These are phyloP conservation scores for Chaetoscypha palmicola DNA, from an alignment of 2,329 filamentous ascomycete genomes.

Conservation along the genomic window DNA sequence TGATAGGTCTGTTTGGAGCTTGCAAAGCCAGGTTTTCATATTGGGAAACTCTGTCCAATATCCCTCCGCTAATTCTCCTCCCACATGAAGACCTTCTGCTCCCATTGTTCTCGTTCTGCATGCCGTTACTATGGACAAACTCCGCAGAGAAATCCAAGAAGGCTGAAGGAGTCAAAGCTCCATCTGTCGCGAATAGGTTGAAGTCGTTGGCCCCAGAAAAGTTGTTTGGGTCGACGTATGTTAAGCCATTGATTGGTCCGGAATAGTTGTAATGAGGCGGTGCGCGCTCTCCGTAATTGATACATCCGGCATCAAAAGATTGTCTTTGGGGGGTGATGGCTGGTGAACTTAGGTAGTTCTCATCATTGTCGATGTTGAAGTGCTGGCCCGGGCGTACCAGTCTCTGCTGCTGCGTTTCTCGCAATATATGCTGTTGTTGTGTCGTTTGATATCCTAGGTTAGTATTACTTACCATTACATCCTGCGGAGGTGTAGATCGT, in stretches of 20 bases:
- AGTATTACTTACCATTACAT: constrained; percentile 44
- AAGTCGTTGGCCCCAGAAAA: constrained; percentile 28
- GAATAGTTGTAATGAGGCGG: constrained; percentile 27
- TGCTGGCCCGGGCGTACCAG: constrained; percentile 66
- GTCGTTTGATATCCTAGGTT: constrained; percentile 46
- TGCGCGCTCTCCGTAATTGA: constrained; percentile 26
- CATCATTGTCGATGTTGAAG: constrained; percentile 34
- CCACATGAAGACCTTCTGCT: constrained; percentile 28
- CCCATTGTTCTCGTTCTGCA: constrained; percentile 18
- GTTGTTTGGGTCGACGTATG: constrained; percentile 31
- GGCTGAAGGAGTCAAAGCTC: constrained; percentile 24
- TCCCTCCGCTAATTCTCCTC: constrained; percentile 53
- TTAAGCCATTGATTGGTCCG: constrained; percentile 39
- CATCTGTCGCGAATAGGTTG: constrained; percentile 25
- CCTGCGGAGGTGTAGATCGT: constrained; percentile 42
- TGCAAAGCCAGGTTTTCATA: constrained; percentile 48
- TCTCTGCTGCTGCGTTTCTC: constrained; percentile 86
- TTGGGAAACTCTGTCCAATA: constrained; percentile 52
- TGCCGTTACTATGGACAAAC: constrained; percentile 21
- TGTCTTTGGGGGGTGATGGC: constrained; percentile 48
- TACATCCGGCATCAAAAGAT: constrained; percentile 43
- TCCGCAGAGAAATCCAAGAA: constrained; percentile 29
- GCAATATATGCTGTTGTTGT: constrained; percentile 71
- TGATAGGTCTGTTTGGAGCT: constrained; percentile 45
- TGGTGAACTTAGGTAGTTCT: constrained; percentile 52